Conservation (phyloP, 495 filamentous ascomycete species). For the Xylaria longipes region DNA sequence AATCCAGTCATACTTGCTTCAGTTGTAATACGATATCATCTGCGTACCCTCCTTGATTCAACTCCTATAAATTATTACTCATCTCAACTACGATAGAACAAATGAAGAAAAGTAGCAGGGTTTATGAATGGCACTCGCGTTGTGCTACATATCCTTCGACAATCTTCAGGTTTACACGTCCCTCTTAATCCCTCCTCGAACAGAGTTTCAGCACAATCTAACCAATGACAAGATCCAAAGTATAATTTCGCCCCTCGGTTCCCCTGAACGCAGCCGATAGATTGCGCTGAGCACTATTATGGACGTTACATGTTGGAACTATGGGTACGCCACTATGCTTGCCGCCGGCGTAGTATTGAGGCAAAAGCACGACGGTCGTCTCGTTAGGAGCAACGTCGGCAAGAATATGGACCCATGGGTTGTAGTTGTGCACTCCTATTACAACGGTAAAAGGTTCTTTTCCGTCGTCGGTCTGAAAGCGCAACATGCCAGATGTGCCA, state of each 20-base stretch:
- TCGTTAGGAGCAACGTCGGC: not conserved
- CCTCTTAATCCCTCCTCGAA: not conserved
- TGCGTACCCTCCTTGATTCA: not conserved
- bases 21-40: not conserved
- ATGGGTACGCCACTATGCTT: slow-evolving; percentile 14
- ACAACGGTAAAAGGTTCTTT: slow-evolving; percentile 13
- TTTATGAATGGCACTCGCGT: not conserved
- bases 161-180: not conserved
- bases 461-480: slow-evolving; percentile 8
- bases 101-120: not conserved
- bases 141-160: not conserved
- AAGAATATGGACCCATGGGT: slow-evolving; percentile 10
- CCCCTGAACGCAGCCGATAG: slow-evolving; percentile 36
- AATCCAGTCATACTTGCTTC: not conserved
- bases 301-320: not conserved
- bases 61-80: not conserved
- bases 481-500: slow-evolving; percentile 15
- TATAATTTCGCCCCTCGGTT: slow-evolving; percentile 8
- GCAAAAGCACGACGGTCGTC: slow-evolving; percentile 6
- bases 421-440: slow-evolving; percentile 14
- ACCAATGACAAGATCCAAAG: slow-evolving; percentile 3
- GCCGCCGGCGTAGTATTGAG: slow-evolving; percentile 15
- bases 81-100: not conserved
- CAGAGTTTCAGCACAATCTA: not conserved
- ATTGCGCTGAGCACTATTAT: slow-evolving; percentile 7